Evolutionary conservation across 164 flowering plant genomes (phyloP).

Genomic region (Vitis amurensis): DNA sequence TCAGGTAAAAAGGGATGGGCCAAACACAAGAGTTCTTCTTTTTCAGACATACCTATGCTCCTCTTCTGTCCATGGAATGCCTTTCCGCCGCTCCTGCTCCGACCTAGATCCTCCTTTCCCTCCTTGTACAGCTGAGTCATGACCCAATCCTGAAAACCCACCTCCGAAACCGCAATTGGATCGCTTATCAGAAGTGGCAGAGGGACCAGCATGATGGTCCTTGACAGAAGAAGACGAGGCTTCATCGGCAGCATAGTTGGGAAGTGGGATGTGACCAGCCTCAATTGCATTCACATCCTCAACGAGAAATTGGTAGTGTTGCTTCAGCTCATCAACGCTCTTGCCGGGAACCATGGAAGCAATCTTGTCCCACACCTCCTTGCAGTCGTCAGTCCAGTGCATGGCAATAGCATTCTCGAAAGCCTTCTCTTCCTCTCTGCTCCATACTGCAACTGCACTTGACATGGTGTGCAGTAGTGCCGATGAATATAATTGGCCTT

Average conservation of each 20-base stretch:
- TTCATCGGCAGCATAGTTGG: conserved; percentile 52
- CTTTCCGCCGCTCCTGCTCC: conserved; percentile 82
- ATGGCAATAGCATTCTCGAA: conserved; percentile 75
- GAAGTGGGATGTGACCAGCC: conserved; percentile 63
- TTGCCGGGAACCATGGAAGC: conserved; percentile 57
- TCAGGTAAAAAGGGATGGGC: not conserved
- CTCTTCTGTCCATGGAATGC: conserved; percentile 95
- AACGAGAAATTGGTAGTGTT: conserved; percentile 51
- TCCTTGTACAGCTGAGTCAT: conserved; percentile 31
- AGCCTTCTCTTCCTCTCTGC: conserved; percentile 72
- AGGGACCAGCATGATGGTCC: conserved; percentile 14
- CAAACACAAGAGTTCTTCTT: not conserved
- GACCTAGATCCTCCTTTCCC: conserved; percentile 46
- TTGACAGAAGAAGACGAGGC: conserved; percentile 25
- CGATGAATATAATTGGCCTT: not conserved
- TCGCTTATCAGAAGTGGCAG: conserved; percentile 20
- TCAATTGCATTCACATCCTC: conserved; percentile 77
- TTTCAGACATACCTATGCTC: conserved; percentile 66
- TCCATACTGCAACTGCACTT: conserved; percentile 44
- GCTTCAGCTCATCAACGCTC: conserved; percentile 51
- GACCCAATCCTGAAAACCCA: conserved; percentile 29
- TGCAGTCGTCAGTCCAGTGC: conserved; percentile 31
- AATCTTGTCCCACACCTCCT: conserved; percentile 60
- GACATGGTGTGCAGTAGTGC: conserved; percentile 11
- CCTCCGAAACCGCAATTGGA: conserved; percentile 24